These are phyloP conservation scores for Phaeosphaeria sp. DNA, from an alignment of 2,329 filamentous ascomycete genomes.

Conservation along the genomic window DNA sequence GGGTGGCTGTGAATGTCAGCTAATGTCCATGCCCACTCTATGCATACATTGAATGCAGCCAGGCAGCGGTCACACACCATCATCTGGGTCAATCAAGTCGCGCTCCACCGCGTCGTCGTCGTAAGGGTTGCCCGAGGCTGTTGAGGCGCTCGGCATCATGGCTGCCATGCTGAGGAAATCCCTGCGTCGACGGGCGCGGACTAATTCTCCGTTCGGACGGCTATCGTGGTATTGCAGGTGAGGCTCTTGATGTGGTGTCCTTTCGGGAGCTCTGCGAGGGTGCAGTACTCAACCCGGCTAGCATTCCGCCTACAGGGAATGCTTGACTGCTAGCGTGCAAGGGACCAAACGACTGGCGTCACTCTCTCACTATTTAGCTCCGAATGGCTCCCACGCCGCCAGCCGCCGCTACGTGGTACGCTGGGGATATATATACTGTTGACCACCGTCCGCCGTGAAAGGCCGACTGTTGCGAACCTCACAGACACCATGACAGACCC, in stretches of 20 bases:
- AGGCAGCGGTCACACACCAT: slow-evolving; percentile 50
- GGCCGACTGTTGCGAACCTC: slow-evolving; percentile 3
- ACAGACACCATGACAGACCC: slow-evolving; percentile 53
- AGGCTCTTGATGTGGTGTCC: slow-evolving; percentile 35
- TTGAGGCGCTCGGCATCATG: slow-evolving; percentile 53
- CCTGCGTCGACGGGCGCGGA: slow-evolving; percentile 31
- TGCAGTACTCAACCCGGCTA: slow-evolving; percentile 29
- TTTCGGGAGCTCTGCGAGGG: slow-evolving; percentile 24
- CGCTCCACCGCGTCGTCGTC: slow-evolving; percentile 56
- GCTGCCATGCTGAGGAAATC: slow-evolving; percentile 49
- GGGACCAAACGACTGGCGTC: slow-evolving; percentile 26
- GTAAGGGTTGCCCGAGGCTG: slow-evolving; percentile 48
- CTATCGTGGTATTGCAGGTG: slow-evolving; percentile 35
- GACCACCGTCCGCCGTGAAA: slow-evolving; percentile 11
- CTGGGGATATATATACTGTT: slow-evolving; percentile 20
- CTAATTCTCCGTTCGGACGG: slow-evolving; percentile 31
- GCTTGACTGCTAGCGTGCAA: slow-evolving; percentile 27
- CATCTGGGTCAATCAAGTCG: slow-evolving; percentile 61
- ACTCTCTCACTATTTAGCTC: slow-evolving; percentile 34
- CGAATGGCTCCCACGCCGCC: slow-evolving; percentile 23
- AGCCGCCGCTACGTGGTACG: slow-evolving; percentile 13
- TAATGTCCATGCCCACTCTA: slow-evolving; percentile 2
- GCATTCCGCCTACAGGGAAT: slow-evolving; percentile 30
- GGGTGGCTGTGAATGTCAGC: slow-evolving; percentile 66
- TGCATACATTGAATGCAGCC: slow-evolving; percentile 1